These are phyloP conservation scores for Starmerella lactis-condensi DNA, from an alignment of 805 yeast species.

Conservation along the genomic window DNA sequence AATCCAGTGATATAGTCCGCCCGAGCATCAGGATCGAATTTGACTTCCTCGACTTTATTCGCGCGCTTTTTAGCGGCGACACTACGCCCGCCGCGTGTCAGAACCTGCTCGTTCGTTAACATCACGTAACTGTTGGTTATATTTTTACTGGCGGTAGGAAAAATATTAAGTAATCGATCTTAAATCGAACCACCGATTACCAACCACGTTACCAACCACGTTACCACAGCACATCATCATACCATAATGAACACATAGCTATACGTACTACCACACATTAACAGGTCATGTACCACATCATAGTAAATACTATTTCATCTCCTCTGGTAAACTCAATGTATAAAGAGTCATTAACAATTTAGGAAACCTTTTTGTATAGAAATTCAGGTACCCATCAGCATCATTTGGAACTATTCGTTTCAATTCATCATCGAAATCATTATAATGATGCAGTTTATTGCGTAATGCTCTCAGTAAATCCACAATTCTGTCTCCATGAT, in stretches of 20 bases:
- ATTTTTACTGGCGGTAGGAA: too few relatives aligned
- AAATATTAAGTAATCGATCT: too few relatives aligned
- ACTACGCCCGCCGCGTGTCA: conserved; percentile 63
- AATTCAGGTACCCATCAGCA: conserved; percentile 69
- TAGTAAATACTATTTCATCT: too few relatives aligned
- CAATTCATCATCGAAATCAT: conserved; percentile 46
- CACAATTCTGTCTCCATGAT: conserved; percentile 57
- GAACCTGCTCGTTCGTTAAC: conserved; percentile 53
- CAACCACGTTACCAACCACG: too few relatives aligned
- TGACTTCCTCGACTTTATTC: conserved; percentile 58
- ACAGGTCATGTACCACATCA: too few relatives aligned
- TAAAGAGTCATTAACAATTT: conserved; percentile 57
- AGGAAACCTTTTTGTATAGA: conserved; percentile 63
- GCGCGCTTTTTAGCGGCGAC: conserved; percentile 50
- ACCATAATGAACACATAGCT: background rate
- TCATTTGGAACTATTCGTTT: conserved; percentile 52
- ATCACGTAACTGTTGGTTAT: too few relatives aligned
- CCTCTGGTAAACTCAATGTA: conserved; percentile 37
- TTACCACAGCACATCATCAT: too few relatives aligned
- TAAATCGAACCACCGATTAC: too few relatives aligned
- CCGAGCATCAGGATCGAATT: conserved; percentile 50
- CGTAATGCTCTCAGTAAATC: conserved; percentile 78
- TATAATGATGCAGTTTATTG: conserved; percentile 86
- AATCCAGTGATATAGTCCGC: conserved; percentile 79
- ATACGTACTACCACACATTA: background rate